Percentiles rank a stretch among this genome's conserved stretches.
Evolutionary conservation across 78 protist genomes (phyloP).

Genomic region (Dictyostelium discoideum): DNA sequence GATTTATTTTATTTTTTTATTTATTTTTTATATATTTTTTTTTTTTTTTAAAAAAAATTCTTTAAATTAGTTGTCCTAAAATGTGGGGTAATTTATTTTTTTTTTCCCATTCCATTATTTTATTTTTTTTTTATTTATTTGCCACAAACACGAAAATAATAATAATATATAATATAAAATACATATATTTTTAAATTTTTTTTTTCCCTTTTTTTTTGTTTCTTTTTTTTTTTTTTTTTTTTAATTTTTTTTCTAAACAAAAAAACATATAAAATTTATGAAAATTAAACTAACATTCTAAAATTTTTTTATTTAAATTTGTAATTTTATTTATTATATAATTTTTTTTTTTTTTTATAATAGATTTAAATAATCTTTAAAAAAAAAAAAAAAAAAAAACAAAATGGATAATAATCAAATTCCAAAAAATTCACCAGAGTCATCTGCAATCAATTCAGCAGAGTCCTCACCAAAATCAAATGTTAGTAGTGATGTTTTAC

Average conservation of each 20-base stretch:
- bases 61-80: neutral
- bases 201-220: too few relatives aligned
- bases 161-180: too few relatives aligned
- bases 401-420: neutral
- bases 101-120: neutral
- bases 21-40: too few relatives aligned
- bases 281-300: neutral
- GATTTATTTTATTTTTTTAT: neutral
- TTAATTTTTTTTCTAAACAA: too few relatives aligned
- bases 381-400: neutral
- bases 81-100: neutral
- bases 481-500: neutral
- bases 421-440: neutral
- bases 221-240: too few relatives aligned
- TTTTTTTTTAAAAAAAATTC: neutral
- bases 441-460: neutral
- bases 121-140: too few relatives aligned
- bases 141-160: neutral
- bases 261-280: neutral
- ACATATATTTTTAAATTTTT: too few relatives aligned
- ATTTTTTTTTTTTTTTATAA: neutral
- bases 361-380: neutral
- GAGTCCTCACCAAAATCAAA: constrained; percentile 5
- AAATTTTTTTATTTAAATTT: neutral
- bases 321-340: neutral